Percentiles rank a stretch among this genome's conserved stretches.
Evolutionary conservation across 768 basidiomycete species (phyloP).

Genomic region (Phylloporus scabripes): DNA sequence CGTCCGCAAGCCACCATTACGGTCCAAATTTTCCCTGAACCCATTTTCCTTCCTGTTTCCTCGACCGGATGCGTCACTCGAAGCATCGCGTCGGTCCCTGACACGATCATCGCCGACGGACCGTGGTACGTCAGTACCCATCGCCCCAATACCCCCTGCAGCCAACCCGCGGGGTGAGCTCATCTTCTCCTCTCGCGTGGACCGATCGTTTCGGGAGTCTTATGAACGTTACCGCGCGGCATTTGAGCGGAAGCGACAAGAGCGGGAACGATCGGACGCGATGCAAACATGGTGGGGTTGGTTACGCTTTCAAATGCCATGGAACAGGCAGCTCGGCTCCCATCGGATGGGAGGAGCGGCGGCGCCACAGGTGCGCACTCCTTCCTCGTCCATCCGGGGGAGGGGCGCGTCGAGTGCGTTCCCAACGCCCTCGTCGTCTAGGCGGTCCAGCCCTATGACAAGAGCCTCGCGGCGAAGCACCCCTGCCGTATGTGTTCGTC

Average conservation of each 20-base stretch:
- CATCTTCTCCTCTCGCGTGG: conserved; percentile 89
- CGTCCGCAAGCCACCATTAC: conserved; percentile 73
- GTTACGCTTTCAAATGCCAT: conserved; percentile 26
- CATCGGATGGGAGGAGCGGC: conserved; percentile 2
- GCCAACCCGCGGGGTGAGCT: conserved; percentile 92
- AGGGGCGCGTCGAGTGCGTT: conserved; percentile 21
- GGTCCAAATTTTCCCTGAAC: conserved; percentile 47
- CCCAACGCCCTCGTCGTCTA: conserved; percentile 29
- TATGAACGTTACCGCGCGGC: conserved; percentile 89
- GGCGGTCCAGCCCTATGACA: conserved; percentile 32
- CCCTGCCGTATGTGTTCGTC: conserved; percentile 20
- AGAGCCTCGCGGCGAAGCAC: conserved; percentile 24
- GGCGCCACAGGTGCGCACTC: conserved; percentile 18
- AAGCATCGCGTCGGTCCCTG: conserved; percentile 18
- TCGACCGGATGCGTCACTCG: conserved; percentile 23
- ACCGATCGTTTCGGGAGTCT: conserved; percentile 73
- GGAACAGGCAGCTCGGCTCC: conserved; percentile 17
- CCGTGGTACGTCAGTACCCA: conserved; percentile 44
- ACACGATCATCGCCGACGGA: conserved; percentile 32
- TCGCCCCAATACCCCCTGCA: conserved; percentile 76
- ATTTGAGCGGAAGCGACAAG: conserved; percentile 76
- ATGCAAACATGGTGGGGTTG: conserved; percentile 29
- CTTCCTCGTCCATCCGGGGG: conserved; percentile 24
- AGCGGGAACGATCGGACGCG: conserved; percentile 44
- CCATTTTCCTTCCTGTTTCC: conserved; percentile 37